Evolutionary conservation across 495 filamentous ascomycete species (phyloP).

Genomic region (Oidiodendron maius): DNA sequence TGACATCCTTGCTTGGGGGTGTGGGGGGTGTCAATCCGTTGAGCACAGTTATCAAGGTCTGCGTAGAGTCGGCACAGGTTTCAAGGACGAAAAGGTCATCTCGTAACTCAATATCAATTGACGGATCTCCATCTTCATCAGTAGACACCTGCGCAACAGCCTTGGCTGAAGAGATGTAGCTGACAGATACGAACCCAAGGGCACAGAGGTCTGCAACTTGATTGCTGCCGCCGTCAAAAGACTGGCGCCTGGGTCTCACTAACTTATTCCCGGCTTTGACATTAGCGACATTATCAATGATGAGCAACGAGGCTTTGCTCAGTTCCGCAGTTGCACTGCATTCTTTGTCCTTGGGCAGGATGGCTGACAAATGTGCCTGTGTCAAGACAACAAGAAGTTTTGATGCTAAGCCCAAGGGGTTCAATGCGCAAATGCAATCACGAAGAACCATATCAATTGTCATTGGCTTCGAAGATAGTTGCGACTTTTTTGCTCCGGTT

Average conservation of each 20-base stretch:
- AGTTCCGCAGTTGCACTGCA: slow-evolving; percentile 59
- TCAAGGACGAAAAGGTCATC: slow-evolving; percentile 88
- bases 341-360: slow-evolving; percentile 53
- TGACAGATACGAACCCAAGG: slow-evolving; percentile 76
- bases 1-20: slow-evolving; percentile 69
- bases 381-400: slow-evolving; percentile 75
- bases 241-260: slow-evolving; percentile 34
- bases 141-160: slow-evolving; percentile 52
- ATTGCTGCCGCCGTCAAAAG: slow-evolving; percentile 42
- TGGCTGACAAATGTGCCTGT: slow-evolving; percentile 60
- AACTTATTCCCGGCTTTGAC: slow-evolving; percentile 21
- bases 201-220: slow-evolving; percentile 62
- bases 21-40: slow-evolving; percentile 79
- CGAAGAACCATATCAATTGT: slow-evolving; percentile 68
- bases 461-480: slow-evolving; percentile 35
- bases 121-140: slow-evolving; percentile 48
- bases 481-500: neutral
- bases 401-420: slow-evolving; percentile 67
- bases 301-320: slow-evolving; percentile 71
- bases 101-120: slow-evolving; percentile 71
- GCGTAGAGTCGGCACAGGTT: slow-evolving; percentile 94
- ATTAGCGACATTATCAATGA: slow-evolving; percentile 70
- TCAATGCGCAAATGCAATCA: slow-evolving; percentile 80
- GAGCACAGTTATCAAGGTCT: slow-evolving; percentile 76
- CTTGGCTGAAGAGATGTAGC: slow-evolving; percentile 74